These are phyloP conservation scores for Chlorociboria aeruginascens DNA, from an alignment of 495 filamentous ascomycete species.

Conservation along the genomic window DNA sequence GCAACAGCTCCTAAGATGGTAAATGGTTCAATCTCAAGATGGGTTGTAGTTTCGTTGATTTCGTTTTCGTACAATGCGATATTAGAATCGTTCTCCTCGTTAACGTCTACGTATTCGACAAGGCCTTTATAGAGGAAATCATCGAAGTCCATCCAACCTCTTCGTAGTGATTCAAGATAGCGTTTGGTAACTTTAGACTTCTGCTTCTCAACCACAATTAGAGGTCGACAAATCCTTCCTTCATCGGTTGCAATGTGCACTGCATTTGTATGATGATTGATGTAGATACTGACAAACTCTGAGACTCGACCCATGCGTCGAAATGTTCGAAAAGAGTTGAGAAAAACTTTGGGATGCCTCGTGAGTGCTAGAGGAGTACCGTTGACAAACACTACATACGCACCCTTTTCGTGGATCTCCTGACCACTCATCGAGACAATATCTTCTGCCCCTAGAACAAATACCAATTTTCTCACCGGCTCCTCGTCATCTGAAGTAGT, in stretches of 20 bases:
- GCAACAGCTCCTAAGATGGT: constrained; percentile 96
- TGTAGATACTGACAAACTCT: constrained; percentile 88
- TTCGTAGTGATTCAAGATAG: constrained; percentile 66
- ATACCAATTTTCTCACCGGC: constrained; percentile 69
- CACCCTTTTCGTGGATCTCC: constrained; percentile 71
- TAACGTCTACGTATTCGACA: constrained; percentile 94
- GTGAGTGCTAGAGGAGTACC: constrained; percentile 84
- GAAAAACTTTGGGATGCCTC: constrained; percentile 68
- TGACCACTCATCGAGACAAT: constrained; percentile 59
- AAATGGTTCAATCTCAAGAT: constrained; percentile 96
- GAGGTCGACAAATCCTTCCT: constrained; percentile 85
- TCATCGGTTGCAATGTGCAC: constrained; percentile 96
- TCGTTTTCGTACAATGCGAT: constrained; percentile 82
- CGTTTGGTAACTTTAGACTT: constrained; percentile 64
- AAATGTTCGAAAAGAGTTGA: constrained; percentile 69
- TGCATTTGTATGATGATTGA: constrained; percentile 81
- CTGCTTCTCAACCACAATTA: constrained; percentile 85
- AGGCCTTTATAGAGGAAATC: constrained; percentile 82
- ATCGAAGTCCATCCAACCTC: constrained; percentile 76
- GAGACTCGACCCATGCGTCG: constrained; percentile 81
- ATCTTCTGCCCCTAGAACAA: constrained; percentile 67
- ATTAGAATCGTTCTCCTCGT: constrained; percentile 93
- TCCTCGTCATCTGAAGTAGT: constrained; percentile 91
- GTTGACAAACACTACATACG: constrained; percentile 88
- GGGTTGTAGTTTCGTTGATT: constrained; percentile 69